Base-by-base conservation (phyloP, 148 eudicot genomes). In the Polygonum maritimum region DNA sequence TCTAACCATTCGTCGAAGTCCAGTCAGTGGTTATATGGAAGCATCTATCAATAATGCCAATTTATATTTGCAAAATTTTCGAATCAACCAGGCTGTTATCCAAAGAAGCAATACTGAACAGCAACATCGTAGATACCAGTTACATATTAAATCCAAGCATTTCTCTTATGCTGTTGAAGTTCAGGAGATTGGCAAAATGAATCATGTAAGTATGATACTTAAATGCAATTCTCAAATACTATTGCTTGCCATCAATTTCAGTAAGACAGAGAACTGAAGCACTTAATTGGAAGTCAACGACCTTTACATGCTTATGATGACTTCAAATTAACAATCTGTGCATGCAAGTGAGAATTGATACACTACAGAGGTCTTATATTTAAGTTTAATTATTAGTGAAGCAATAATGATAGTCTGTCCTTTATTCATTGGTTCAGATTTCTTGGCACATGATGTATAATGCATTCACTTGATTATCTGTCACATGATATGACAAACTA, bases 41-140 rank as follows among this genome's bases (percentile, higher is more conserved):
- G 93, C 97, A 75, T 84, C 89, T 75, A 77, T 84, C 78, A 63
- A 26, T 79, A 86, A 86, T 81, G 90, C 97, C 84, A 88, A 85
- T 80, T 81, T 10, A 21, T 77, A 85, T 69, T 82, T 84, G 76
- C 79, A 62, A 58, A 82, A 87, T 40, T 85, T 82, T 78, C 78
- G 78, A 75, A 22, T 89, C 71, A 88, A 91, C 77, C 78, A 80
- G 44, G 75, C 83, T 77, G 86, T 75, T 78, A 77, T 88, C 55
- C 78, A 83, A 70, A 77, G 71, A 72, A 88, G 60, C 45, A 75
- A 31, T 79, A 22, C 49, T 52, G 84, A 78, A 47, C 82, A 82
- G 71, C 60, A 76, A 77, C 70, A 82, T 69, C 77, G 44, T 39
- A 81, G 79, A 18, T 85, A 92, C 79, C 84, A 83, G 76, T 73